Base-by-base conservation (phyloP, 345 rosid species). In the Sonneratia alba region DNA sequence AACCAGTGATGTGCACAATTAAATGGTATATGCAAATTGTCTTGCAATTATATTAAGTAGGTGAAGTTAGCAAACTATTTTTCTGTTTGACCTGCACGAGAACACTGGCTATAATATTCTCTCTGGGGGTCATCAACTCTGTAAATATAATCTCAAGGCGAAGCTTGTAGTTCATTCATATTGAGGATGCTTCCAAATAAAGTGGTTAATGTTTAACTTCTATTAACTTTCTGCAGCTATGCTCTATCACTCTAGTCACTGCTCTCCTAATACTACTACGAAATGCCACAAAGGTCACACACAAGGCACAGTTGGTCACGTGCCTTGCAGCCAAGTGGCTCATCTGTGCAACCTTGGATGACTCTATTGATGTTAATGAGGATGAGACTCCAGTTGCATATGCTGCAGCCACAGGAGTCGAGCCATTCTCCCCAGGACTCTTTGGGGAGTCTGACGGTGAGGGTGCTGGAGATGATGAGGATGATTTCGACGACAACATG, bases 271-370 rank as follows among this genome's bases (percentile, higher is more conserved):
- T 95, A 78, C 72, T 92, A 66, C 32, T 95, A 70, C 79, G 99
- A 38, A 91, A 93, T 57, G 97, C 98, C 0, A 81, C 98, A 47
- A 94, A 88, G 75, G 91, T 94, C 78, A 94, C 98, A 21, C 97
- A 94, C 87, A 94, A 94, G 72, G 96, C 96, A 70, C 98, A 94
- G 61, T 79, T 89, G 0, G 84, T 95, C 49, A 90, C 95, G 7
- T 82, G 93, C 87, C 91, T 95, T 34, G 97, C 99, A 14, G 85
- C 97, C 4, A 95, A 95, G 76, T 95, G 99, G 99, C 96, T 92
- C 70, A 78, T 90, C 12, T 90, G 97, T 59, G 93, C 97, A 2
- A 95, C 99, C 37, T 76, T 95, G 43, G 99, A 85, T 16, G 97
- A 87, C n/a, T 77, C 90, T 0, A 85, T 92, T 40, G 92, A 90